Evolutionary conservation across 176 grass and related monocot species (phyloP), one percentile per base, ranked within the genome.

Genomic region (Alloteropsis semialata): DNA sequence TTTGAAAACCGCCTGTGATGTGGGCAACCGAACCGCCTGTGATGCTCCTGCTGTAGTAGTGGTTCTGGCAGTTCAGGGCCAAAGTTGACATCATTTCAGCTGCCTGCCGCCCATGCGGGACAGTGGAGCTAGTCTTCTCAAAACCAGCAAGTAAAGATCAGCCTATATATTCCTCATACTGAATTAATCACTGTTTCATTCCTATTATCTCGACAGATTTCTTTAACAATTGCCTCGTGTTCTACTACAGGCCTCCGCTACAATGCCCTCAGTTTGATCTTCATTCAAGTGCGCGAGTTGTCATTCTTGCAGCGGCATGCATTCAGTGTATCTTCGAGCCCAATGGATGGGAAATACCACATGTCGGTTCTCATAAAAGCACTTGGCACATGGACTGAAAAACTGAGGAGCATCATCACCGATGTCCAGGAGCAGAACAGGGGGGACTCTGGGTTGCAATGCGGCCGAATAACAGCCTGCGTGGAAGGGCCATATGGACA

Each of bases 401-500:
- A 90, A 62, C 84, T 98, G 67, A 88, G 85, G 36, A 78, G 56
- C 69, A 89, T 88, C 65, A 95, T 93, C 80, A 87, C 74, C 8
- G 82, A 89, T 75, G 72, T 69, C 49, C 63, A 89, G 38, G 82
- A 91, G 24, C 82, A 93, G 75, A 77, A 72, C 18, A 60, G 72
- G 7, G 82, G 65, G 14, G 75, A 27, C 65, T 82, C 82, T 9
- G 22, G 73, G 39, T 86, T 77, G 1, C 77, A 78, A 43, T 42
- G 63, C 1, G 65, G 74, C 10, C 87, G 59, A 32, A 95, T 98
- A 63, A 93, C 96, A 39, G 96, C 96, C 28, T 93, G 75, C 16
- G 74, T 98, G 15, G 96, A 98, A 89, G 96, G 96, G 49, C 96
- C 96, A 1, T 98, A 98, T 22, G 96, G 96, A 22, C 96, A 98